Evolutionary conservation across 176 grass and related monocot genomes (phyloP).

Genomic region (Hsuehochloa calcarea): DNA sequence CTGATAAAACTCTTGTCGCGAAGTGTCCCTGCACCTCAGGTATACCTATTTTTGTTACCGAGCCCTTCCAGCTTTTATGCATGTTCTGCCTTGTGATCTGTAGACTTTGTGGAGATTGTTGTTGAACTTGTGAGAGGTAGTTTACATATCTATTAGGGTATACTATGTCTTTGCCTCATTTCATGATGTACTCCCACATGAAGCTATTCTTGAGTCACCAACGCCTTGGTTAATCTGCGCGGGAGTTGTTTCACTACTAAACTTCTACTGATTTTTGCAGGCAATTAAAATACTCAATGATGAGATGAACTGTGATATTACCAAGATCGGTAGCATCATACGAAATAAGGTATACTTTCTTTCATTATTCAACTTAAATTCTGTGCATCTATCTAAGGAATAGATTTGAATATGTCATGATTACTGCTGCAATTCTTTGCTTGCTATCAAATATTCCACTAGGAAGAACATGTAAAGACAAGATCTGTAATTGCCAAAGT

Average conservation of each 20-base stretch:
- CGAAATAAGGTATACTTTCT: slow-evolving; percentile 72
- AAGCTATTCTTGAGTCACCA: background rate
- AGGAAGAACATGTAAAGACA: background rate
- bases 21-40: slow-evolving; percentile 90
- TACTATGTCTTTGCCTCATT: background rate
- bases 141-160: background rate
- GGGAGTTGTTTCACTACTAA: background rate
- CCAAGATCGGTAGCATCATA: slow-evolving; percentile 81
- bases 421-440: background rate
- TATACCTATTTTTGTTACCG: slow-evolving; percentile 13
- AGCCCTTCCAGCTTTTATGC: background rate
- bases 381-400: background rate
- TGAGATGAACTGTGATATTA: slow-evolving; percentile 93
- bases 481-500: background rate
- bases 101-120: background rate
- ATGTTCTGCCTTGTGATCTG: background rate
- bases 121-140: background rate
- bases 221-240: background rate
- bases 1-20: slow-evolving; percentile 86
- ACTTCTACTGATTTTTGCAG: slow-evolving; percentile 38
- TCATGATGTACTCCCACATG: background rate
- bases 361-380: slow-evolving; percentile 9
- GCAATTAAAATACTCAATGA: slow-evolving; percentile 94
- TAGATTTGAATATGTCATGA: slow-evolving; percentile 1
- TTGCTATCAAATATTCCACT: slow-evolving; percentile 4